phyloP scores from a whole-genome alignment of 306 rosid species.

The Erythrophleum fordii region DNA sequence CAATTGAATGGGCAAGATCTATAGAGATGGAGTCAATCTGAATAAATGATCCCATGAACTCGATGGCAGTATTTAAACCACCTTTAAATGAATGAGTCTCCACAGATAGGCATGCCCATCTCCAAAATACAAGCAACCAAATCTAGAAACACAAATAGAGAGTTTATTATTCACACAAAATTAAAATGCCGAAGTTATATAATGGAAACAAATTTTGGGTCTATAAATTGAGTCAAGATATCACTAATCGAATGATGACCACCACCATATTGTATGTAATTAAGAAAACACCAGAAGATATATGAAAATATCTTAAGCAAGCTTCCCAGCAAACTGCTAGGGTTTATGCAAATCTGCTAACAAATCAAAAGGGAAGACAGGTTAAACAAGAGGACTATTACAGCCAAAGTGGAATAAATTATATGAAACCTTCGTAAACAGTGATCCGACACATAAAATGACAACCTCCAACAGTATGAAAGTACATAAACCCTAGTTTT shows the following conservation, averaged over 20 bases:
- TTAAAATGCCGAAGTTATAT: background rate
- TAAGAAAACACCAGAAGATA: constrained; percentile 8
- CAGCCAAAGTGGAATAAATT: background rate
- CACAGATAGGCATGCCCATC: constrained; percentile 32
- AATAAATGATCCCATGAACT: constrained; percentile 49
- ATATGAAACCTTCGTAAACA: background rate
- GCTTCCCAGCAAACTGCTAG: constrained; percentile 35
- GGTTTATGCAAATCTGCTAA: constrained; percentile 37
- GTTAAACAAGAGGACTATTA: constrained; percentile 7
- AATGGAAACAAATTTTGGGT: background rate
- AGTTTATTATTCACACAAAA: constrained; percentile 14
- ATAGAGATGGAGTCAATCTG: constrained; percentile 57
- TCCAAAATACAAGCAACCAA: constrained; percentile 38
- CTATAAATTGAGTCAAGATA: background rate
- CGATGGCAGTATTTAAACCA: constrained; percentile 36
- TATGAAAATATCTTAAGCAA: constrained; percentile 28
- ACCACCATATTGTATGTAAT: too few relatives aligned
- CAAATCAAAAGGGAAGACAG: constrained; percentile 13
- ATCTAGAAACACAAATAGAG: constrained; percentile 15
- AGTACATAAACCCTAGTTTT: constrained; percentile 56
- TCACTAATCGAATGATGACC: constrained; percentile 18
- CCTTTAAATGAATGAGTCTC: constrained; percentile 38
- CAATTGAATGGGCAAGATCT: constrained; percentile 49
- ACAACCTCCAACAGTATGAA: constrained; percentile 13
- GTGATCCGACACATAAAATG: constrained; percentile 48